These are phyloP conservation scores for Aureobasidium sp. DNA, from an alignment of 2,329 filamentous ascomycete species.

Conservation along the genomic window DNA sequence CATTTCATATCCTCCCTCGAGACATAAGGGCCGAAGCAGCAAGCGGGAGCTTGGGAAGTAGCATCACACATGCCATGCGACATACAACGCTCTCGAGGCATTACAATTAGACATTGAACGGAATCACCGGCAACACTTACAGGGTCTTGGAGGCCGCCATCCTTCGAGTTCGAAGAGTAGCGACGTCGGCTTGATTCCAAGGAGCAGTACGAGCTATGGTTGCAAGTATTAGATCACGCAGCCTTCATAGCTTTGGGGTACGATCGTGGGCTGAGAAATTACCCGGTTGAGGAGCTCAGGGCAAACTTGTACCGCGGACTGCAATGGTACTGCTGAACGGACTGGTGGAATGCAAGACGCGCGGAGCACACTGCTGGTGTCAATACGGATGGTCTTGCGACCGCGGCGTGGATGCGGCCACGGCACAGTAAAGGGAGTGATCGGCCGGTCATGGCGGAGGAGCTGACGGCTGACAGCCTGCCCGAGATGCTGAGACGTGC, in stretches of 20 bases:
- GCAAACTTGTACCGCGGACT: not conserved
- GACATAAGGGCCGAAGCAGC: not conserved
- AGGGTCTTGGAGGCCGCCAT: not conserved
- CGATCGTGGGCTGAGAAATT: not conserved
- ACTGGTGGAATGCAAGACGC: not conserved
- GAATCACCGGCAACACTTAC: not conserved
- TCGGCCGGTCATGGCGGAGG: not conserved
- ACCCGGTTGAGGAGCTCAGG: not conserved
- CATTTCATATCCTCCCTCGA: not conserved
- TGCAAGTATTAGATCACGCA: not conserved
- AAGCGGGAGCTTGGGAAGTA: not conserved
- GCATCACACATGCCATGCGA: not conserved
- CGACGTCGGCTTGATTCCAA: not conserved
- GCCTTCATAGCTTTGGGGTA: not conserved
- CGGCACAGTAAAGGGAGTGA: not conserved
- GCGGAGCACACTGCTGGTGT: not conserved
- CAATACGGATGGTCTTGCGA: not conserved
- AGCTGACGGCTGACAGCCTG: not conserved
- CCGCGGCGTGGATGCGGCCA: not conserved
- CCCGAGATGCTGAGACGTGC: not conserved
- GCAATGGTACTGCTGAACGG: not conserved
- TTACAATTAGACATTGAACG: not conserved
- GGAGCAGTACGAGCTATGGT: not conserved
- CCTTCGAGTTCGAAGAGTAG: not conserved
- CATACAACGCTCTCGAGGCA: not conserved